Conservation (phyloP, 2,329 filamentous ascomycete species). For the Aspergillus sp. region DNA sequence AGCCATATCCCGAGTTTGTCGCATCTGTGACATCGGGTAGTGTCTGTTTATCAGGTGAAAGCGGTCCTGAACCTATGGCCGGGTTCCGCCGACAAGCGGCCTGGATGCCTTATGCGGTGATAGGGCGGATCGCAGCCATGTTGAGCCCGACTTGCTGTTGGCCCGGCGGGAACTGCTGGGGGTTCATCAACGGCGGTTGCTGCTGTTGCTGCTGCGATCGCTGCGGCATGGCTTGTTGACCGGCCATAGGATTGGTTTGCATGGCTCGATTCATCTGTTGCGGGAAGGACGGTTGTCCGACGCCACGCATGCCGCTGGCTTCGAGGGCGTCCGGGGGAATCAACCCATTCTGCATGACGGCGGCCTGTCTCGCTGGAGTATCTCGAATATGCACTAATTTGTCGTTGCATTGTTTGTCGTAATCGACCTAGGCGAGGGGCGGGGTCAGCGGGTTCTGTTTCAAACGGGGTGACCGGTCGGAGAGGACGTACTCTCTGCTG, state of each 20-base stretch:
- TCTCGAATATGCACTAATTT: slow-evolving; percentile 46
- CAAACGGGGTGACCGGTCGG: background rate
- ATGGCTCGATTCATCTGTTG: slow-evolving; percentile 51
- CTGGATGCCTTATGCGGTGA: slow-evolving; percentile 36
- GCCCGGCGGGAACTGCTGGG: slow-evolving; percentile 27
- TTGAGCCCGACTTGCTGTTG: slow-evolving; percentile 27
- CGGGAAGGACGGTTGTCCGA: slow-evolving; percentile 42
- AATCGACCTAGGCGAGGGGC: slow-evolving; percentile 32
- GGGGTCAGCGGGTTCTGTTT: background rate
- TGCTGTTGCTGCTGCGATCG: slow-evolving; percentile 24
- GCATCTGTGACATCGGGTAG: too few species aligned
- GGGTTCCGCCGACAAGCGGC: slow-evolving; percentile 35
- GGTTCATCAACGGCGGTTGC: slow-evolving; percentile 27
- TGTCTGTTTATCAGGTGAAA: too few species aligned
- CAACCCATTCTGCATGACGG: slow-evolving; percentile 39
- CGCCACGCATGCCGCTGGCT: slow-evolving; percentile 29
- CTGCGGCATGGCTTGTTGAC: slow-evolving; percentile 34
- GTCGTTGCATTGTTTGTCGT: slow-evolving; percentile 43
- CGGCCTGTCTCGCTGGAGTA: slow-evolving; percentile 42
- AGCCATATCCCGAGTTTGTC: too few species aligned
- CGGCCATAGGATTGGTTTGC: slow-evolving; percentile 49
- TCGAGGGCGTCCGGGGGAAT: slow-evolving; percentile 31
- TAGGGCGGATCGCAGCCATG: slow-evolving; percentile 31
- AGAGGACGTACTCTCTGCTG: slow-evolving; percentile 28
- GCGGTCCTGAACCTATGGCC: too few species aligned